Percentiles rank a stretch among this genome's conserved stretches.
Evolutionary conservation across 2,329 filamentous ascomycete species (phyloP).

Genomic region (Botrytis galanthina): DNA sequence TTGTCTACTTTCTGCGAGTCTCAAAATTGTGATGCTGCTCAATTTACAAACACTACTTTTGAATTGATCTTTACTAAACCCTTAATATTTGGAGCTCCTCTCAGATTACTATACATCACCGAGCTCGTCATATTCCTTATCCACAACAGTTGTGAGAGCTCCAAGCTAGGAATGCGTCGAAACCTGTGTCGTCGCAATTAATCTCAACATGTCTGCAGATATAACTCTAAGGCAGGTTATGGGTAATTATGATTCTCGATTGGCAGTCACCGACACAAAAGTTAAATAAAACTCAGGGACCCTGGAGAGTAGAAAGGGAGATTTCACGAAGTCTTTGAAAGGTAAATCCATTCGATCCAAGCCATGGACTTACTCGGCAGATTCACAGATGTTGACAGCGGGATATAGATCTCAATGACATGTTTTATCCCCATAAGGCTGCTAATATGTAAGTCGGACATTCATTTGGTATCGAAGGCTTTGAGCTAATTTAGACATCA

Average conservation of each 20-base stretch:
- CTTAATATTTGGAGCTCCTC: background rate
- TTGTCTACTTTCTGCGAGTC: conserved; percentile 6
- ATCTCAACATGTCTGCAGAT: conserved; percentile 17
- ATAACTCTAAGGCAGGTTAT: background rate
- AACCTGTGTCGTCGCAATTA: background rate
- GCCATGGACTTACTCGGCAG: background rate
- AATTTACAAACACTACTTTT: background rate
- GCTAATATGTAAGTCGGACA: conserved; percentile 32
- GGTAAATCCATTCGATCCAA: conserved; percentile 18
- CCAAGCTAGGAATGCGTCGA: conserved; percentile 7
- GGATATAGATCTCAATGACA: conserved; percentile 33
- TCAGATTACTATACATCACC: background rate
- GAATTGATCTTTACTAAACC: conserved; percentile 3
- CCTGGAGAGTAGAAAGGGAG: conserved; percentile 7
- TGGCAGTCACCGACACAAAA: background rate
- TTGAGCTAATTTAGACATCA: conserved; percentile 26
- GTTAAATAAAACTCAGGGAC: conserved; percentile 13
- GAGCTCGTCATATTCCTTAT: background rate
- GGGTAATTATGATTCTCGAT: conserved; percentile 11
- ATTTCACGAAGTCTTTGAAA: conserved; percentile 20
- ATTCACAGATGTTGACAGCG: conserved; percentile 2
- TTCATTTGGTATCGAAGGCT: background rate
- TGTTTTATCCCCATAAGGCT: conserved; percentile 34
- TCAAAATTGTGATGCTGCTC: conserved; percentile 1
- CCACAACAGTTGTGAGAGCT: background rate